phyloP scores from a whole-genome alignment of 345 rosid species.

The Hypericum perforatum region DNA sequence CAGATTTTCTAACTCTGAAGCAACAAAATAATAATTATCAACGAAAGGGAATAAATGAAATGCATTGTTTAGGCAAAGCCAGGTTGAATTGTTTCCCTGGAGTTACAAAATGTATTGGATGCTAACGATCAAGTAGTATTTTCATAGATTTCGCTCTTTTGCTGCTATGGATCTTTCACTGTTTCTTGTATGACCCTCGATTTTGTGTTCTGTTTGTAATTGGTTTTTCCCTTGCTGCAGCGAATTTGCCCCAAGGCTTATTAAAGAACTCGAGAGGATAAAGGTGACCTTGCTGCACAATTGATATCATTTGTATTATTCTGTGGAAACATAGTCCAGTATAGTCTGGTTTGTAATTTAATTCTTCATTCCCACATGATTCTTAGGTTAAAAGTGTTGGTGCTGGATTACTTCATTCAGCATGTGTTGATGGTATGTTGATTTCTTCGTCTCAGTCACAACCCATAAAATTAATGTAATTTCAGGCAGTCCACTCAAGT shows the following conservation, averaged over 20 bases:
- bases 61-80: too few relatives aligned
- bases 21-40: too few relatives aligned
- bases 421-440: slow-evolving; percentile 65
- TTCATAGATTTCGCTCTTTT: too few relatives aligned
- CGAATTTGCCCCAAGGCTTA: slow-evolving; percentile 89
- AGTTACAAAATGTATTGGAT: too few relatives aligned
- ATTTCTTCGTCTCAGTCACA: slow-evolving; percentile 8
- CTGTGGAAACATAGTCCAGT: slow-evolving; percentile 5
- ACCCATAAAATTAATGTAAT: not conserved
- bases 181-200: slow-evolving; percentile 1
- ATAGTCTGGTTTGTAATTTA: slow-evolving; percentile 12
- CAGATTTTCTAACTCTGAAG: too few relatives aligned
- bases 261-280: slow-evolving; percentile 71
- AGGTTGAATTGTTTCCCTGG: too few relatives aligned
- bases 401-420: slow-evolving; percentile 89
- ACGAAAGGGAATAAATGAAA: too few relatives aligned
- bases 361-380: slow-evolving; percentile 16
- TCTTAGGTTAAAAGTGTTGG: slow-evolving; percentile 60
- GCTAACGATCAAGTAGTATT: too few relatives aligned
- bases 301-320: slow-evolving; percentile 10
- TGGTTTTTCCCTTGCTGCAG: slow-evolving; percentile 33
- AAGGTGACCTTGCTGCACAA: slow-evolving; percentile 38
- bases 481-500: too few relatives aligned
- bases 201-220: slow-evolving; percentile 11
- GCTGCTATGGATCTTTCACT: too few relatives aligned